Percentiles rank a stretch among this genome's conserved stretches.
Conservation (phyloP, 495 filamentous ascomycete species). For the Symbiotaphrina buchneri region DNA sequence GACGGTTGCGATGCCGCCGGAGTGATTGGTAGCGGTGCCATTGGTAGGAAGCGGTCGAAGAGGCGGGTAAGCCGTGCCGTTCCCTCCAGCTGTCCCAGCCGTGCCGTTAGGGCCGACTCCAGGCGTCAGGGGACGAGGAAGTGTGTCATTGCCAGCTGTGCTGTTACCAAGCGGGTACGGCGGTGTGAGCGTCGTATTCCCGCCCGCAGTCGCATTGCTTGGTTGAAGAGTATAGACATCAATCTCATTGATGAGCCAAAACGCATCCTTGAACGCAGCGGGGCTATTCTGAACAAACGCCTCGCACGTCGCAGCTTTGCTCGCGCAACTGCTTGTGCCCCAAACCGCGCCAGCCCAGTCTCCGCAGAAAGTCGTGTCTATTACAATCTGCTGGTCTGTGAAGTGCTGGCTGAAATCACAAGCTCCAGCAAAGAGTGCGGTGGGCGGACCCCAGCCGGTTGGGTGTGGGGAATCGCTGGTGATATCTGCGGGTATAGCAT, state of each 20-base stretch:
- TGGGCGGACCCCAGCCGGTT: constrained; percentile 39
- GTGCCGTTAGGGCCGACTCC: no score
- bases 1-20: no score
- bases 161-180: no score
- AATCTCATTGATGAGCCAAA: constrained; percentile 51
- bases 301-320: constrained; percentile 22
- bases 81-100: no score
- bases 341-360: constrained; percentile 62
- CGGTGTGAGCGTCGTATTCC: no score
- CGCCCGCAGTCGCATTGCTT: no score
- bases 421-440: constrained; percentile 34
- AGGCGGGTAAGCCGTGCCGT: no score
- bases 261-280: constrained; percentile 31
- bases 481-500: constrained; percentile 32
- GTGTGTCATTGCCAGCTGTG: no score
- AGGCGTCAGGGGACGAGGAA: no score
- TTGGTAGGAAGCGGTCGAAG: no score
- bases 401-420: constrained; percentile 51
- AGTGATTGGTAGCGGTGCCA: no score
- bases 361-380: constrained; percentile 77
- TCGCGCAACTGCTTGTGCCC: constrained; percentile 4
- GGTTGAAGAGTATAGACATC: no score
- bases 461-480: constrained; percentile 33
- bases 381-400: constrained; percentile 38
- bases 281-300: constrained; percentile 46